Evolutionary conservation across 1,284 basidiomycete species (phyloP), one percentile per base, ranked within the genome.

Genomic region (Boletellus deceptivus): DNA sequence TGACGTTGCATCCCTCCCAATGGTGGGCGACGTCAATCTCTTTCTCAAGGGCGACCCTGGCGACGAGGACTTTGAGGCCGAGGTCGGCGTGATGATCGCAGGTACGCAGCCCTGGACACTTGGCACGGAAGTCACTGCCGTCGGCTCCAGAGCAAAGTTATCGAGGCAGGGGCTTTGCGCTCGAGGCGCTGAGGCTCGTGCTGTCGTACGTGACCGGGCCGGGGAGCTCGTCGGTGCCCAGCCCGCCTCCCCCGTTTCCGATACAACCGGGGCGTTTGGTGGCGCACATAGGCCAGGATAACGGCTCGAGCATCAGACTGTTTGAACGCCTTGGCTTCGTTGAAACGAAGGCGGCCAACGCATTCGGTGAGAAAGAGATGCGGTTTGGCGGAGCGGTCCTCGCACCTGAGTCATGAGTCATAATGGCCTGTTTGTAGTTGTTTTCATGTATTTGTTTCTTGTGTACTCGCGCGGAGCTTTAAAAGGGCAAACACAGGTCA

Each of bases 1-100:
- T 11, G 67, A 72, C n/a, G 57, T 82, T 11, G 48, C 59, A n/a
- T 50, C 65, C 5, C 74, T 83, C 20, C 78, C 76, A 10, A 95
- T 97, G 93, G 76, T 92, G 14, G 95, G 95, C 29, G 94, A 98
- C 64, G 92, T 95, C 37, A 98, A 98, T 65, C 71, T 97, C 25
- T 97, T 98, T 68, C 71, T 97, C 49, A 86, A 86, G 22, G 81
- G 83, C 33, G 63, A 71, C 13, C 65, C 70, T 7, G 55, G 61
- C 10, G 69, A 71, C 16, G 69, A 76, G 27, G 75, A 76, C 25
- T 83, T 80, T 55, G 78, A 81, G 54, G 78, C 73, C 3, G 80
- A 81, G 55, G 72, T 82, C 18, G 91, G 94, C 61, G 83, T 95
- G 55, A 96, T 95, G 93, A 87, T 96, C 59, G 89, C 90, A 46